Conservation (phyloP, 2,329 filamentous ascomycete species). For the Macrophomina tecta region DNA sequence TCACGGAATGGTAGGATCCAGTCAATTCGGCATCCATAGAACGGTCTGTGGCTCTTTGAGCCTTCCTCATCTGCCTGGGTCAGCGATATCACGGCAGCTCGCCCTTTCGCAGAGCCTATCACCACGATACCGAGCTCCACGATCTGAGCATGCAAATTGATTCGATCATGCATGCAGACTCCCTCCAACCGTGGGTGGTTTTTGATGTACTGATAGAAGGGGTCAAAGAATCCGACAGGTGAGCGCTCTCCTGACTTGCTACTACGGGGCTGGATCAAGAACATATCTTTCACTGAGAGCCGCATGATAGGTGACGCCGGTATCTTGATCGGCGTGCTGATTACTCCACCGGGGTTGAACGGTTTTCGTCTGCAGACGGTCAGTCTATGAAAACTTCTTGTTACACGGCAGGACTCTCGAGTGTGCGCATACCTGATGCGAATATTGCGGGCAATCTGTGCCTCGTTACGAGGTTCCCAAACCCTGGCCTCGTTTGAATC, state of each 20-base stretch:
- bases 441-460: neutral
- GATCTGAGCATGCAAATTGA: constrained; percentile 69
- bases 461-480: constrained; percentile 6
- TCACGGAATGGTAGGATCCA: constrained; percentile 61
- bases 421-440: neutral
- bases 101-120: constrained; percentile 69
- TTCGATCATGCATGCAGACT: constrained; percentile 50
- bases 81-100: constrained; percentile 66
- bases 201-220: constrained; percentile 30
- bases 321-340: neutral
- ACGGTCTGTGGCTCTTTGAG: constrained; percentile 30
- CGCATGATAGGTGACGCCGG: constrained; percentile 47
- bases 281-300: constrained; percentile 51
- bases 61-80: constrained; percentile 46
- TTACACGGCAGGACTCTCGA: neutral
- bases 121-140: constrained; percentile 74
- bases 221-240: constrained; percentile 15
- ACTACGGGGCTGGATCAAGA: constrained; percentile 48
- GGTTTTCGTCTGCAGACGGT: neutral
- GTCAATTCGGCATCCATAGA: constrained; percentile 60
- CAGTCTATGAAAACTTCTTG: neutral
- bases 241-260: neutral
- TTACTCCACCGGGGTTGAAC: neutral
- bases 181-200: neutral
- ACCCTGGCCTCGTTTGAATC: neutral